Evolutionary conservation across 2,329 filamentous ascomycete species (phyloP).

Genomic region (Curvularia sp.): DNA sequence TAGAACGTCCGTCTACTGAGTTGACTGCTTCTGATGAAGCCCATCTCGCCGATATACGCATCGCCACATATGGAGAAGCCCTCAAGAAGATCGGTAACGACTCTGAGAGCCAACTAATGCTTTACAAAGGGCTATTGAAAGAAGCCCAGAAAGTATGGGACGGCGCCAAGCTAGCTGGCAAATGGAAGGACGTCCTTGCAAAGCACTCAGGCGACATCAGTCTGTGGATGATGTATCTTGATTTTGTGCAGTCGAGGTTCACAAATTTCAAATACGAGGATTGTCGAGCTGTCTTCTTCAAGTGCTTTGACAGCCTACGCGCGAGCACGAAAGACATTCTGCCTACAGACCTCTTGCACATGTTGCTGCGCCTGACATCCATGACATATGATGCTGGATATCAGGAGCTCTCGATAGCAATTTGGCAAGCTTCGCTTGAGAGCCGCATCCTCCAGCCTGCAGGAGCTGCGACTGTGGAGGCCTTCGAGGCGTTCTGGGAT

Average conservation of each 20-base stretch:
- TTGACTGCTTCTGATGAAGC: conserved; percentile 67
- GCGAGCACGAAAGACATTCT: conserved; percentile 5
- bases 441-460: conserved; percentile 70
- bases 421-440: conserved; percentile 86
- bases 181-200: conserved; percentile 70
- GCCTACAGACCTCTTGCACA: conserved; percentile 61
- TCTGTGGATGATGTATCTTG: conserved; percentile 76
- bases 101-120: conserved; percentile 60
- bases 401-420: conserved; percentile 74
- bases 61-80: conserved; percentile 81
- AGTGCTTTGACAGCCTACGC: conserved; percentile 60
- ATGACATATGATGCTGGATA: conserved; percentile 81
- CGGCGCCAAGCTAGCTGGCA: conserved; percentile 63
- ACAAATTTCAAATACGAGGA: conserved; percentile 72
- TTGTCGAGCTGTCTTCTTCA: conserved; percentile 65
- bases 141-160: conserved; percentile 81
- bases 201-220: conserved; percentile 64
- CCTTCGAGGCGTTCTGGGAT: conserved; percentile 83
- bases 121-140: conserved; percentile 74
- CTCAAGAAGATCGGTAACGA: conserved; percentile 63
- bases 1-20: conserved; percentile 55
- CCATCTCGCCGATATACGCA: conserved; percentile 78
- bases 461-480: conserved; percentile 45
- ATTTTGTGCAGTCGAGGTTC: conserved; percentile 74
- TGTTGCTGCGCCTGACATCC: conserved; percentile 76